These are phyloP conservation scores for Triadica sebifera DNA, from an alignment of 345 rosid genomes.

Conservation along the genomic window DNA sequence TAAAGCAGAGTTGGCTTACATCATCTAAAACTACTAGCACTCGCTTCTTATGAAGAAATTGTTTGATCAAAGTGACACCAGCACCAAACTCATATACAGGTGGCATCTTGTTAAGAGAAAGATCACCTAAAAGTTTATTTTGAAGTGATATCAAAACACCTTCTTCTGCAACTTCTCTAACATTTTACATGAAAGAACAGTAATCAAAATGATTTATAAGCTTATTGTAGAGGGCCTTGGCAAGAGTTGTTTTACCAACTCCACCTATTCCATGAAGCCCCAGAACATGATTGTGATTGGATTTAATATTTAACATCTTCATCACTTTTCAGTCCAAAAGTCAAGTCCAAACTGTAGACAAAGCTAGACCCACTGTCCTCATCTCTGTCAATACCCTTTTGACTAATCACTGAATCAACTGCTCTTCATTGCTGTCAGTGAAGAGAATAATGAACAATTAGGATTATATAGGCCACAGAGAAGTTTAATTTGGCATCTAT, in stretches of 20 bases:
- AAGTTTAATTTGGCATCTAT: too few species aligned
- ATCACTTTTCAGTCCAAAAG: constrained; percentile 20
- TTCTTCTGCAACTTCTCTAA: constrained; percentile 31
- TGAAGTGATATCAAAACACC: constrained; percentile 45
- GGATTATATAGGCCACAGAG: background rate
- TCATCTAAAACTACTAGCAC: constrained; percentile 58
- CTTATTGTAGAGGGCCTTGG: constrained; percentile 38
- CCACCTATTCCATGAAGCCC: constrained; percentile 45
- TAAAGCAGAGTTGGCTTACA: constrained; percentile 40
- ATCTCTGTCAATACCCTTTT: constrained; percentile 41
- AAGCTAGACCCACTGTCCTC: constrained; percentile 46
- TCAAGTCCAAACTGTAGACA: constrained; percentile 40
- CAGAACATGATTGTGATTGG: constrained; percentile 21
- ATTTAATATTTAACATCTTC: constrained; percentile 22
- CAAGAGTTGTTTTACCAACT: constrained; percentile 47
- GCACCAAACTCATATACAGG: constrained; percentile 12
- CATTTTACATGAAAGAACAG: constrained; percentile 32
- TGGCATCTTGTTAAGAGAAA: background rate
- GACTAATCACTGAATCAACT: constrained; percentile 36
- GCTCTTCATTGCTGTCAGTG: constrained; percentile 20
- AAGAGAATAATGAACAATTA: background rate
- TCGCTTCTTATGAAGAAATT: constrained; percentile 19
- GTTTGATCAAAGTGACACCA: constrained; percentile 29
- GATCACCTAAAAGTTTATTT: constrained; percentile 27
- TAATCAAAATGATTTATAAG: constrained; percentile 21